A percentile compares a stretch with the other conserved stretches of the same genome.
These are phyloP conservation scores for Leptodontidium sp. DNA, from an alignment of 2,329 filamentous ascomycete species.

Conservation along the genomic window DNA sequence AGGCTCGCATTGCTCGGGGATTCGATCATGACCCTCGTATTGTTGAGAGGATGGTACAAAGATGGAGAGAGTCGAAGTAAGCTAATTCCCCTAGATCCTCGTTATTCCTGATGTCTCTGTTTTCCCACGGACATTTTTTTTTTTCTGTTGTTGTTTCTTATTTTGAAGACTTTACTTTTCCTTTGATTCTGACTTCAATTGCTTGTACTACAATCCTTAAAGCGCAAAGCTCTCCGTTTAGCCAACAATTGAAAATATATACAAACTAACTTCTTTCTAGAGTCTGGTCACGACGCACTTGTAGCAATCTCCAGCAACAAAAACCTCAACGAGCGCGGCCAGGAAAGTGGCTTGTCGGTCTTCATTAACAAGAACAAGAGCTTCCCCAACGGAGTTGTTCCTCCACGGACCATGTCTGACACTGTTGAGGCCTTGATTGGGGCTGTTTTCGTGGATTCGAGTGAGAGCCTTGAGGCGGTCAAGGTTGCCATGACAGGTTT, in stretches of 20 bases:
- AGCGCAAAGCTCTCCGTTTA: too few species aligned
- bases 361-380: not conserved
- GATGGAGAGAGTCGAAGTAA: not conserved
- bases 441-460: not conserved
- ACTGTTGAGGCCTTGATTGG: not conserved
- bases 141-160: not conserved
- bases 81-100: not conserved
- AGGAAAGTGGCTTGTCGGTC: not conserved
- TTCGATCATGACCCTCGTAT: not conserved
- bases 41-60: not conserved
- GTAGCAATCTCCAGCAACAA: not conserved
- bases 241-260: too few species aligned
- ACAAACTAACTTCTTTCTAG: too few species aligned
- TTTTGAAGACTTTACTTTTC: not conserved
- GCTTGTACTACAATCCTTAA: too few species aligned
- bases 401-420: not conserved
- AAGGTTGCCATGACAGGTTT: not conserved
- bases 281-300: not conserved
- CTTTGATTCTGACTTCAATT: too few species aligned
- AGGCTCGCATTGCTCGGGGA: constrained; percentile 10
- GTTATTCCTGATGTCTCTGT: too few species aligned
- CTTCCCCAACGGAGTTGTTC: not conserved
- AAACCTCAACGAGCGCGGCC: not conserved
- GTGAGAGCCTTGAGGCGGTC: not conserved
- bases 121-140: too few species aligned